Evolutionary conservation across 305 asterid species (phyloP).

Genomic region (Striga hermonthica): DNA sequence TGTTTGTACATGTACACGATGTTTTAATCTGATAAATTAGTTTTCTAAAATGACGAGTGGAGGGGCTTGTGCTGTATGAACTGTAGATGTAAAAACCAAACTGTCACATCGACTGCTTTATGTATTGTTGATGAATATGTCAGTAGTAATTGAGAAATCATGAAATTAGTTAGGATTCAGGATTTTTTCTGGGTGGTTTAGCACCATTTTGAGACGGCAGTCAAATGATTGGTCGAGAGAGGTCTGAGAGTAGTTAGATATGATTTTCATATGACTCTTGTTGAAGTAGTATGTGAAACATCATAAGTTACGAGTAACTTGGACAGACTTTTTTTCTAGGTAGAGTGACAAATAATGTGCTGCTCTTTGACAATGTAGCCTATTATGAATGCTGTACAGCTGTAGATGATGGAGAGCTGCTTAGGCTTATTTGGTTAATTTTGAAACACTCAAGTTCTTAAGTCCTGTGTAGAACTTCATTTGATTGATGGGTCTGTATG

Average conservation of each 20-base stretch:
- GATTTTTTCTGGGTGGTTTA: not conserved
- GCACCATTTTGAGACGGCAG: not conserved
- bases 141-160: conserved; percentile 1
- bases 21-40: not conserved
- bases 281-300: not conserved
- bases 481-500: not conserved
- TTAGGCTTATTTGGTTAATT: not conserved
- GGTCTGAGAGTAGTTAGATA: not conserved
- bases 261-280: not conserved
- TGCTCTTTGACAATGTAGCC: not conserved
- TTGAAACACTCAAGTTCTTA: conserved; percentile 11
- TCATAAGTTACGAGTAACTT: not conserved
- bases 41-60: not conserved
- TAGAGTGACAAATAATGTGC: not conserved
- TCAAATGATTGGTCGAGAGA: conserved; percentile 11
- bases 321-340: not conserved
- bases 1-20: conserved; percentile 1
- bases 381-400: not conserved
- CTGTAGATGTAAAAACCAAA: conserved; percentile 1
- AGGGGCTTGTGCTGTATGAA: not conserved
- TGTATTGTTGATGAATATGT: not conserved
- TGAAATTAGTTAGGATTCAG: conserved; percentile 1
- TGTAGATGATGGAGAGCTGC: not conserved
- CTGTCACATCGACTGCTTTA: not conserved
- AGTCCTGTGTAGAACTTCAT: not conserved